phyloP scores from a whole-genome alignment of 176 grass and related monocot genomes.

The Aegilops sharonensis region DNA sequence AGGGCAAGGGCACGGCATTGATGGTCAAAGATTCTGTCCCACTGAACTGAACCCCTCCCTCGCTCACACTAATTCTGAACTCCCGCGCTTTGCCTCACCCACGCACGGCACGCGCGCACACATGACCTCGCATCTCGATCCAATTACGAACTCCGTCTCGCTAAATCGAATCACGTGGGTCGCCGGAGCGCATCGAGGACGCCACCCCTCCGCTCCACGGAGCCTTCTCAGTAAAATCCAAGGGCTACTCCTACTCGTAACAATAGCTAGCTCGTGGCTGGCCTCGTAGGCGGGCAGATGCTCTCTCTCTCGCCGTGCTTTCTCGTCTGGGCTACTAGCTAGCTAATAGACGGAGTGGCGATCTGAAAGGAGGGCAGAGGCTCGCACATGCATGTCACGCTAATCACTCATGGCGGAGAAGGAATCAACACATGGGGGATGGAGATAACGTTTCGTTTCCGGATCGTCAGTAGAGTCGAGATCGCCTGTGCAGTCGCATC shows the following conservation, averaged over 20 bases:
- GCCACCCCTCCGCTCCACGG: neutral
- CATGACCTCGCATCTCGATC: constrained; percentile 7
- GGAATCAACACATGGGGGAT: neutral
- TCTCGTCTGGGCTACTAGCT: neutral
- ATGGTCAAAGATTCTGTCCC: neutral
- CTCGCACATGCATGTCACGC: constrained; percentile 33
- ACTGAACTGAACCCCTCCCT: neutral
- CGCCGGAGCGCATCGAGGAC: constrained; percentile 13
- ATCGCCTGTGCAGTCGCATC: neutral
- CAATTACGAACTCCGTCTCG: neutral
- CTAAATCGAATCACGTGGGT: constrained; percentile 3
- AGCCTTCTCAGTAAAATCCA: neutral
- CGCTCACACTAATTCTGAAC: neutral
- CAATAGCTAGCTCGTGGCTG: too few species aligned
- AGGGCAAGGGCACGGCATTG: neutral
- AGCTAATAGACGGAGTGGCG: neutral
- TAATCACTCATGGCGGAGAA: constrained; percentile 24
- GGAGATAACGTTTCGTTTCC: constrained; percentile 20
- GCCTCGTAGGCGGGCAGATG: neutral
- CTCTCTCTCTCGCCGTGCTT: neutral
- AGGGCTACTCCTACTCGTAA: neutral
- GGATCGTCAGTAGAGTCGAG: neutral
- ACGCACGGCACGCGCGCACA: neutral
- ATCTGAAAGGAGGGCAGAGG: neutral
- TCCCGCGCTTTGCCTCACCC: neutral